Base-by-base conservation (phyloP, 2,329 filamentous ascomycete species). In the Cladorrhinum sp. region DNA sequence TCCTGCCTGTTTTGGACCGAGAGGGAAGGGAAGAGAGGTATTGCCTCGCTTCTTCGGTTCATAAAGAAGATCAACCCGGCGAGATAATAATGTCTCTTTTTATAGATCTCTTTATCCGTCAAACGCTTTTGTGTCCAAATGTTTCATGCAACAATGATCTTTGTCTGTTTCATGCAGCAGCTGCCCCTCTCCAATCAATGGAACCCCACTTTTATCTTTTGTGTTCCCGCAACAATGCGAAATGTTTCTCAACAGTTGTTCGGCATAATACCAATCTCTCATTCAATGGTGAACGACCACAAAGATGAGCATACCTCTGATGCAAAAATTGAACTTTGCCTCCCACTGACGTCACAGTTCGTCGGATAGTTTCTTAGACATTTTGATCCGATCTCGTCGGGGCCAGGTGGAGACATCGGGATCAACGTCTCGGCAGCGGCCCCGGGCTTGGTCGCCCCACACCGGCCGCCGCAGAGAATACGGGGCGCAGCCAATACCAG, bases 361-460 rank as follows among this genome's bases (percentile, higher is more conserved):
- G 10, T 41, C 36, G 10, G 36, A 41, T 13, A n/a, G 2, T 38
- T 36, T n/a, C 20, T 53, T 53, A 7, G 23, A 36, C 10, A 29
- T 24, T 27, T 25, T 27, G n/a, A 52, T 27, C 50, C 18, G 32
- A 23, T 23, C 22, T 16, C 24, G 22, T 22, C 52, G 52, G 52
- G 32, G 24, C n/a, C 29, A 23, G 18, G 52, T 55, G 52, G 52
- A 45, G 29, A 24, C n/a, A 23, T 38, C 38, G 53, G 53, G 41
- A 49, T 49, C 41, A 18, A 16, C 41, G 58, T 61, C 58, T 57
- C 61, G 61, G 59, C 12, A 36, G 7, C 45, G 58, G 57, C 16
- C 63, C 58, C 56, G 63, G 52, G 61, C 57, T 52, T 55, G 61
- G 57, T 49, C 12, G 50, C 56, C 57, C 61, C 62, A 59, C 60